Conservation (phyloP, 345 rosid species). For the Camelina laxa region DNA sequence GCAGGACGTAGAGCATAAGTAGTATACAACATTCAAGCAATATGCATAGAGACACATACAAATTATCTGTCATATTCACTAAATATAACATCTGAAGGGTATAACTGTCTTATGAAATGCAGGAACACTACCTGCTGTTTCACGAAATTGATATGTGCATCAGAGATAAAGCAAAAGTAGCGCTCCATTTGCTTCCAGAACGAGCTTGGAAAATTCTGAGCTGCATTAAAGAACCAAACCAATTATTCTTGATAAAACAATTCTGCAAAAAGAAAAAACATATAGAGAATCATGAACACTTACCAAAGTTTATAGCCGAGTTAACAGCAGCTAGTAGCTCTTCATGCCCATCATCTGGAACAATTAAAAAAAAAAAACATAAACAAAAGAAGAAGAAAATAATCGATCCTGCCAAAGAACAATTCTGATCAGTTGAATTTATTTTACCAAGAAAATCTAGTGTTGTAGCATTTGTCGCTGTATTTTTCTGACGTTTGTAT, state of each 20-base stretch:
- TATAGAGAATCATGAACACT: constrained; percentile 23
- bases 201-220: constrained; percentile 52
- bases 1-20: not conserved
- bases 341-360: constrained; percentile 85
- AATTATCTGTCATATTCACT: constrained; percentile 29
- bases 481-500: constrained; percentile 74
- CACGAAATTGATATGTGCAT: constrained; percentile 65
- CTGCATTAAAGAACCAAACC: constrained; percentile 58
- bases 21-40: constrained; percentile 14
- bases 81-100: constrained; percentile 18
- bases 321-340: constrained; percentile 90
- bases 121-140: constrained; percentile 67
- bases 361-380: constrained; percentile 51
- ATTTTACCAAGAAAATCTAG: constrained; percentile 85
- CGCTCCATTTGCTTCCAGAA: constrained; percentile 93
- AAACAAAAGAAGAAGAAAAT: constrained; percentile 31
- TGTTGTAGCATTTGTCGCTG: constrained; percentile 54
- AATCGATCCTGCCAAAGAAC: constrained; percentile 16
- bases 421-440: constrained; percentile 27
- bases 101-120: constrained; percentile 25
- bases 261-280: constrained; percentile 4
- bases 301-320: constrained; percentile 73
- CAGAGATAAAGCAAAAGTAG: constrained; percentile 71
- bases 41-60: constrained; percentile 13
- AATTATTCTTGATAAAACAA: constrained; percentile 33